phyloP scores from a whole-genome alignment of 2,329 filamentous ascomycete species.

The Colletotrichum cuscutae region DNA sequence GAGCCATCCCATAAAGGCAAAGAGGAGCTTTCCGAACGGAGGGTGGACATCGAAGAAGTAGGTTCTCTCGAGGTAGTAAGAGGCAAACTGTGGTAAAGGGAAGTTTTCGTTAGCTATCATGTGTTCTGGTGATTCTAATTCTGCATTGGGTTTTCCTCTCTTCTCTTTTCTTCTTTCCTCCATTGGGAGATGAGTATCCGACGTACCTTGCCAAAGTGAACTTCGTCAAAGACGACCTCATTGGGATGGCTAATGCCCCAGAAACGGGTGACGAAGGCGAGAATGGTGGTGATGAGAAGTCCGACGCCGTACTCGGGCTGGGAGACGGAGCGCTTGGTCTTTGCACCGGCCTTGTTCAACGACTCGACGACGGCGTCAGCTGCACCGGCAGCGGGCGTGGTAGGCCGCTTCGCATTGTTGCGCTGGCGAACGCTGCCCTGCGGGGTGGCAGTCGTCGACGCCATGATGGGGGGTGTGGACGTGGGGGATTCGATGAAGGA shows the following conservation, averaged over 20 bases:
- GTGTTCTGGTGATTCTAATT: background rate
- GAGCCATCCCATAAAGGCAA: slow-evolving; percentile 96
- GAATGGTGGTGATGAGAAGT: slow-evolving; percentile 78
- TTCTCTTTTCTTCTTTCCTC: background rate
- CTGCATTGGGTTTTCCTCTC: background rate
- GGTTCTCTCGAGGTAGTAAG: slow-evolving; percentile 90
- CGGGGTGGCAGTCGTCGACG: slow-evolving; percentile 51
- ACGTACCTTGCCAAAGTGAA: slow-evolving; percentile 97
- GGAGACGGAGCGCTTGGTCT: slow-evolving; percentile 54
- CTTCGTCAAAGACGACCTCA: slow-evolving; percentile 98
- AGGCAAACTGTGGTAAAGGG: slow-evolving; percentile 67
- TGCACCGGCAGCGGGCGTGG: slow-evolving; percentile 45
- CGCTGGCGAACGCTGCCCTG: slow-evolving; percentile 70
- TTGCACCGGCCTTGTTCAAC: slow-evolving; percentile 54
- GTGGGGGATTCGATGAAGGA: slow-evolving; percentile 37
- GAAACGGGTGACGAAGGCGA: slow-evolving; percentile 93
- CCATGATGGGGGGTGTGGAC: slow-evolving; percentile 51
- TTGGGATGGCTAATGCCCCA: slow-evolving; percentile 96
- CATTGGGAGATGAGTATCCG: background rate
- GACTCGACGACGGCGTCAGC: slow-evolving; percentile 62
- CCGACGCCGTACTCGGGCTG: slow-evolving; percentile 89
- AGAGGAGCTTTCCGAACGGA: slow-evolving; percentile 97
- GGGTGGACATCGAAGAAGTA: slow-evolving; percentile 99
- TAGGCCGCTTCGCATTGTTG: slow-evolving; percentile 60
- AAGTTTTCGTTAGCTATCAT: slow-evolving; percentile 25